Percentiles rank a stretch among this genome's conserved stretches.
phyloP scores from a whole-genome alignment of 2,329 filamentous ascomycete species.

The Alternaria sp. region DNA sequence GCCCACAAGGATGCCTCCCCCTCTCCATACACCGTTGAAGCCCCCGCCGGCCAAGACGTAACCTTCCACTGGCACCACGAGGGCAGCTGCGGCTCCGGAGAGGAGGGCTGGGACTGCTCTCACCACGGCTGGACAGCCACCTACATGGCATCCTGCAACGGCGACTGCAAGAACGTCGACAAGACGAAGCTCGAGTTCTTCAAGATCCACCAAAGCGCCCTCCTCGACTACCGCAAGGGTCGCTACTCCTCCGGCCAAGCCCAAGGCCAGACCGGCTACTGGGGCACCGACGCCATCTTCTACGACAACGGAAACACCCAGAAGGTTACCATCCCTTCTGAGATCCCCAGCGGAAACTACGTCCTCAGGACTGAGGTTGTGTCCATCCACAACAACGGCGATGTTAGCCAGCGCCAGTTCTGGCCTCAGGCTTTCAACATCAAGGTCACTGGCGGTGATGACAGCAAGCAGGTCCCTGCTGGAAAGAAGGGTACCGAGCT shows the following conservation, averaged over 20 bases:
- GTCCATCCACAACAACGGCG: conserved; percentile 46
- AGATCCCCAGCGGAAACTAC: conserved; percentile 44
- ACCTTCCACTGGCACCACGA: conserved; percentile 43
- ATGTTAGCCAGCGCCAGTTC: conserved; percentile 40
- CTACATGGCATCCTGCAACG: conserved; percentile 41
- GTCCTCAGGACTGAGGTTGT: conserved; percentile 45
- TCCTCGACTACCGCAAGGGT: conserved; percentile 37
- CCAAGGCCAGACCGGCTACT: conserved; percentile 36
- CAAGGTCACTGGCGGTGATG: conserved; percentile 39
- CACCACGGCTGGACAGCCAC: conserved; percentile 45
- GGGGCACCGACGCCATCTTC: conserved; percentile 45
- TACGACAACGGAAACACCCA: conserved; percentile 42
- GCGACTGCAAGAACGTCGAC: conserved; percentile 41
- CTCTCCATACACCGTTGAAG: conserved; percentile 37
- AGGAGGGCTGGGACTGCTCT: conserved; percentile 43
- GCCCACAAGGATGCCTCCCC: conserved; percentile 39
- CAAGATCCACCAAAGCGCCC: conserved; percentile 42
- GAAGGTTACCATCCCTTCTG: conserved; percentile 40
- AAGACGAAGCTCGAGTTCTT: conserved; percentile 42
- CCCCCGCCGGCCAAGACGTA: conserved; percentile 36
- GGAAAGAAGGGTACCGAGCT: conserved; percentile 42
- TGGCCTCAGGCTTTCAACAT: conserved; percentile 48
- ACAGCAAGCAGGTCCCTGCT: conserved; percentile 28
- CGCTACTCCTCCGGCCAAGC: conserved; percentile 31
- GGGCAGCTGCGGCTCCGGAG: conserved; percentile 29